A percentile compares a stretch with the other conserved stretches of the same genome.
phyloP scores from a whole-genome alignment of 2,329 filamentous ascomycete species.

The Cercospora nicotianae region DNA sequence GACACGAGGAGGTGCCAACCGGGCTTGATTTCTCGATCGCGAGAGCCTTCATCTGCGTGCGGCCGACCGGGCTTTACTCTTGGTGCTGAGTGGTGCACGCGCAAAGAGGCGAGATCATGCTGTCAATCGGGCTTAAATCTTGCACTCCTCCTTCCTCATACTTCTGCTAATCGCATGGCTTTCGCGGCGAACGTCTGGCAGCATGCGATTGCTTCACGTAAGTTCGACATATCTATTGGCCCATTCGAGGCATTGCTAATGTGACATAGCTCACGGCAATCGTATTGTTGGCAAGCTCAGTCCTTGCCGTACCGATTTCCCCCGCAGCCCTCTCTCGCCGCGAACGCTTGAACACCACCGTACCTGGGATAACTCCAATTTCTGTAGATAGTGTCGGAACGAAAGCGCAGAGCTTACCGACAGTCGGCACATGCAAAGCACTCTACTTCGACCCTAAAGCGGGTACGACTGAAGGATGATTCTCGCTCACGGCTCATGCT shows the following conservation, averaged over 20 bases:
- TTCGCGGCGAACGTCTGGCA: slow-evolving; percentile 7
- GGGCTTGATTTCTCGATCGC: slow-evolving; percentile 15
- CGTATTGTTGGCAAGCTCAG: slow-evolving; percentile 17
- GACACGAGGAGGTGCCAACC: slow-evolving; percentile 13
- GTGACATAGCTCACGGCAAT: slow-evolving; percentile 14
- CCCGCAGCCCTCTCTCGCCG: slow-evolving; percentile 7
- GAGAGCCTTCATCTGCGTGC: slow-evolving; percentile 16
- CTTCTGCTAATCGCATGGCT: slow-evolving; percentile 10
- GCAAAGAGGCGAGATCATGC: slow-evolving; percentile 20
- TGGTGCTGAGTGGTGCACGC: slow-evolving; percentile 11
- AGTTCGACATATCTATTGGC: slow-evolving; percentile 1
- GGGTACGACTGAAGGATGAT: not conserved
- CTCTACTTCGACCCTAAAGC: slow-evolving; percentile 35
- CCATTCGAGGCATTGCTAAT: not conserved
- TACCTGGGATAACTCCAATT: slow-evolving; percentile 25
- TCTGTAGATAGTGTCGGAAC: slow-evolving; percentile 16
- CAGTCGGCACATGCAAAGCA: slow-evolving; percentile 14
- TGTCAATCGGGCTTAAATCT: slow-evolving; percentile 21
- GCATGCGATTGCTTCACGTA: slow-evolving; percentile 17
- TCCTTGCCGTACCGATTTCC: slow-evolving; percentile 20
- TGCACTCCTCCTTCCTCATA: slow-evolving; percentile 10
- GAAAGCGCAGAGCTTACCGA: not conserved
- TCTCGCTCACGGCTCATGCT: slow-evolving; percentile 27
- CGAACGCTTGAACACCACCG: slow-evolving; percentile 17
- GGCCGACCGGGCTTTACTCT: slow-evolving; percentile 11